Evolutionary conservation across 371 early-diverging fungal species (phyloP).

Genomic region (Choanephora cucurbitarum): DNA sequence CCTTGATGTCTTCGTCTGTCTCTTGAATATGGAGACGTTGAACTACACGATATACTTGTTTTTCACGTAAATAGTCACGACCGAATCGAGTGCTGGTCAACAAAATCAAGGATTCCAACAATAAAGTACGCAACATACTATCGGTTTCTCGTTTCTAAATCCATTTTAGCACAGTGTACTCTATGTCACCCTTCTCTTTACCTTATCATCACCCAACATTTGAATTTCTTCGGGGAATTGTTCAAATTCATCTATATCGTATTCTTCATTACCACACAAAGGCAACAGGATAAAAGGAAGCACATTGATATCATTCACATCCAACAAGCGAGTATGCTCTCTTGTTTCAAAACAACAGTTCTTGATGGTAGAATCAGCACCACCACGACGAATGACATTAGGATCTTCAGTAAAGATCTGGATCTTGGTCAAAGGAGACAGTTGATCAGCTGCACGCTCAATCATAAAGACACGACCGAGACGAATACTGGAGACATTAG

Average conservation of each 20-base stretch:
- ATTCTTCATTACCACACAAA: constrained; percentile 91
- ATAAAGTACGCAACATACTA: constrained; percentile 66
- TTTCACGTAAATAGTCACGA: constrained; percentile 76
- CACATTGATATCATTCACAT: constrained; percentile 72
- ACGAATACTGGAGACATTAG: constrained; percentile 76
- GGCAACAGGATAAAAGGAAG: constrained; percentile 88
- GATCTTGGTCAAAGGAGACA: constrained; percentile 80
- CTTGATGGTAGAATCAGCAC: constrained; percentile 84
- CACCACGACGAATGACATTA: constrained; percentile 85
- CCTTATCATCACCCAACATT: constrained; percentile 81
- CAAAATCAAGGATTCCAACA: constrained; percentile 82
- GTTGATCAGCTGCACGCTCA: constrained; percentile 50
- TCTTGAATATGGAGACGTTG: constrained; percentile 80
- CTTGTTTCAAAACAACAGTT: constrained; percentile 86
- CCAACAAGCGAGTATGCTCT: constrained; percentile 64
- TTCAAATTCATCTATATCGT: constrained; percentile 89
- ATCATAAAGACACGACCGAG: constrained; percentile 78
- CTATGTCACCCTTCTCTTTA: no score
- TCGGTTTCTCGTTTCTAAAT: constrained; percentile 86
- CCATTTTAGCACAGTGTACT: no score
- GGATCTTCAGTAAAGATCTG: constrained; percentile 85
- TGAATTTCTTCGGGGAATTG: constrained; percentile 93
- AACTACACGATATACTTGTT: constrained; percentile 87
- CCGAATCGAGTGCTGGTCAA: constrained; percentile 76
- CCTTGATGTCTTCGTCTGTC: constrained; percentile 62